phyloP scores from a whole-genome alignment of 768 basidiomycete species.

The Pisolithus marmoratus region DNA sequence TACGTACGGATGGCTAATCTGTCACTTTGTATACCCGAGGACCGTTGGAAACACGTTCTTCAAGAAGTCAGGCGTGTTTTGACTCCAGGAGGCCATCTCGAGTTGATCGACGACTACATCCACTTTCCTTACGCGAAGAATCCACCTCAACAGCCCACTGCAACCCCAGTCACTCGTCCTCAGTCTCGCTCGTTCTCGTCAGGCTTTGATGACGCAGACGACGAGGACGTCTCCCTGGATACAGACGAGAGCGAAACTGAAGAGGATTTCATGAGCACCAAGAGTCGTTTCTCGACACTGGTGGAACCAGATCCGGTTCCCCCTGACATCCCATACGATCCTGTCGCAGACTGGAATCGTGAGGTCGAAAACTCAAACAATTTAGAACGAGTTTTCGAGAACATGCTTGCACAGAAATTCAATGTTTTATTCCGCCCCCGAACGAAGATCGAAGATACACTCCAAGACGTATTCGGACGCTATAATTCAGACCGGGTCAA shows the following conservation, averaged over 20 bases:
- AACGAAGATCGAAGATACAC: constrained; percentile 39
- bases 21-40: constrained; percentile 52
- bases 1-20: constrained; percentile 71
- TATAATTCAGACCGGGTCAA: constrained; percentile 38
- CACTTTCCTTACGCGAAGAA: constrained; percentile 52
- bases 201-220: constrained; percentile 15
- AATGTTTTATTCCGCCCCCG: constrained; percentile 49
- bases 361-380: constrained; percentile 36
- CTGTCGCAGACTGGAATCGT: constrained; percentile 34
- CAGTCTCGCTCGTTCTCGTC: constrained; percentile 7
- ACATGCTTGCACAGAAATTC: constrained; percentile 51
- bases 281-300: constrained; percentile 21
- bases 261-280: constrained; percentile 28
- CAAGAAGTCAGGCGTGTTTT: constrained; percentile 60
- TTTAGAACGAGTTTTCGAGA: constrained; percentile 53
- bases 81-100: constrained; percentile 54
- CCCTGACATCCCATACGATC: constrained; percentile 17
- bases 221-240: constrained; percentile 13
- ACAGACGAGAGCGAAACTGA: constrained; percentile 9
- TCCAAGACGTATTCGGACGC: constrained; percentile 49
- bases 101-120: constrained; percentile 70
- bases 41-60: constrained; percentile 55
- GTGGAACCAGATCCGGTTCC: constrained; percentile 15
- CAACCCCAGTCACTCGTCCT: constrained; percentile 1
- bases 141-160: constrained; percentile 12